Base-by-base conservation (phyloP, 352 stramenopile genomes). In the Globisporangium ultimum region DNA sequence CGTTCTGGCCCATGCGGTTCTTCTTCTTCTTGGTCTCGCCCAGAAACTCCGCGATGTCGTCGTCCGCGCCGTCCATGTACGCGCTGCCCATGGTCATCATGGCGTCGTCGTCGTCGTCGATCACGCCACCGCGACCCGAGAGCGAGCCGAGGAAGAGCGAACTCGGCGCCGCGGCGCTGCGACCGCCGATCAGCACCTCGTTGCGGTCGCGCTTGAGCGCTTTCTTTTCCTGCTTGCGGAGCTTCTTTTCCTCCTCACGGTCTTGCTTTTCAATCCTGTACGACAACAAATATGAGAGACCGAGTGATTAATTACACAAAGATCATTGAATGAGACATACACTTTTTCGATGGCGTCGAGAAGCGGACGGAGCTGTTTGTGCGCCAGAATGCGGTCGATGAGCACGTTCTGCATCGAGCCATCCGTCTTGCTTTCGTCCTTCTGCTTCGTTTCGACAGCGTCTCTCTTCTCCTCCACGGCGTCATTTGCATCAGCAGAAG, bases 21-120 rank as follows among this genome's bases (percentile, higher is more conserved):
- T 94, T 94, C 53, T 75, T 87, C 74, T 91, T 91, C 65, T 91
- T 90, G 51, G 80, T 91, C 61, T 94, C 85, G 28, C 85, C 85
- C 50, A 94, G 55, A 49, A 94, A 92, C 56, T 92, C 85, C 34
- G 85, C 85, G 58, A 94, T 91, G 38, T 92, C 85, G 54, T 91
- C 82, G 22, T 91, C 76, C 0, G 72, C 80, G 14, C 70, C 74
- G 55, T 68, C 71, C 72, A 88, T 84, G 2, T 58, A 58, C 5
- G 56, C 63, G 1, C 34, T 28, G 62, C 24, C 56, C 63, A 48
- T 66, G 67, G 17, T 45, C 40, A 45, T 45, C 40, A 18, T 54
- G 5, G 52, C 57, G 45, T 64, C 67, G 10, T 59, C 60, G 8
- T 64, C 63, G 11, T 74, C 66, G 18, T 70, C 71, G 15, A 84